phyloP scores from a whole-genome alignment of 805 yeast genomes.

The Priceomyces haplophilus region DNA sequence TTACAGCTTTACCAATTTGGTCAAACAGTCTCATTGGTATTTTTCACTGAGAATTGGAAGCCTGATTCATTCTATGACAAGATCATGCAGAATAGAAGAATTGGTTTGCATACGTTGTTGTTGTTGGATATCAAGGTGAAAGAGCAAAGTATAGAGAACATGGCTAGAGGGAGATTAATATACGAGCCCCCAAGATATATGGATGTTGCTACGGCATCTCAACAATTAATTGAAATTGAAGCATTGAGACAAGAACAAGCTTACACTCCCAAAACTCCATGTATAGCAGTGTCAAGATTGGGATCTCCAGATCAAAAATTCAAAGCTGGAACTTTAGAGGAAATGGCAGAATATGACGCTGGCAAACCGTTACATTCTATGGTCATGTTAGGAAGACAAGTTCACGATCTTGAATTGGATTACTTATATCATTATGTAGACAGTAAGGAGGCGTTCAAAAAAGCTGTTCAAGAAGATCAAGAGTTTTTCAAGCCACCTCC shows the following conservation, averaged over 20 bases:
- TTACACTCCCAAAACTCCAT: conserved; percentile 84
- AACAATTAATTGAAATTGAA: conserved; percentile 85
- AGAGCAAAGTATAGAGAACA: conserved; percentile 91
- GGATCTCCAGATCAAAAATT: conserved; percentile 84
- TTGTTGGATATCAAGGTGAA: conserved; percentile 92
- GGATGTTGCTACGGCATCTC: conserved; percentile 87
- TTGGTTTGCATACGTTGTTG: conserved; percentile 88
- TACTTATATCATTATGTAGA: conserved; percentile 75
- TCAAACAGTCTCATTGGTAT: conserved; percentile 94
- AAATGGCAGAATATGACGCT: conserved; percentile 77
- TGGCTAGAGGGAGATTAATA: conserved; percentile 87
- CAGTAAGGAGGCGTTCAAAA: conserved; percentile 49
- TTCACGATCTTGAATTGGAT: conserved; percentile 89
- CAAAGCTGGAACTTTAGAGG: conserved; percentile 78
- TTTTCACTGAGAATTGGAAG: conserved; percentile 92
- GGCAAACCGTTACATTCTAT: conserved; percentile 95
- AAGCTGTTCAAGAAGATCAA: conserved; percentile 53
- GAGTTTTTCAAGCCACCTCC: conserved; percentile 73
- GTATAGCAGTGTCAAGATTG: conserved; percentile 86
- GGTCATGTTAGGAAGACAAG: conserved; percentile 86
- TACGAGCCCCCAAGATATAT: conserved; percentile 97
- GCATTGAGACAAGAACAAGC: conserved; percentile 72
- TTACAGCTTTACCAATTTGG: conserved; percentile 93
- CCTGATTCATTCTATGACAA: conserved; percentile 94
- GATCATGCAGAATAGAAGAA: conserved; percentile 79